These are phyloP conservation scores for Eucalyptus sp. DNA, from an alignment of 345 rosid genomes.

Conservation along the genomic window DNA sequence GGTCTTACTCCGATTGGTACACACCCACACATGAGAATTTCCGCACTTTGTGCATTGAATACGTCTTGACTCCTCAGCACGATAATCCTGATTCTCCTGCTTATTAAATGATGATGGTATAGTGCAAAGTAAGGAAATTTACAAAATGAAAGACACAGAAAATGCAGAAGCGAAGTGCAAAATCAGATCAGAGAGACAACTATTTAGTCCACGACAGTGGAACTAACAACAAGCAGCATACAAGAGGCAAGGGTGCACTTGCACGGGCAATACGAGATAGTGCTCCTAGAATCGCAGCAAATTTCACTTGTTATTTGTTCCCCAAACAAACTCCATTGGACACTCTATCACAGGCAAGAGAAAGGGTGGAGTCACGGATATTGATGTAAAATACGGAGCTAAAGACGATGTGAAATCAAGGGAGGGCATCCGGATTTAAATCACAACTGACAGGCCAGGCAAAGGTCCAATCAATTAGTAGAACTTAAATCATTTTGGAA, in stretches of 20 bases:
- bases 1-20: conserved; percentile 75
- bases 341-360: background rate
- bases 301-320: background rate
- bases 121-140: background rate
- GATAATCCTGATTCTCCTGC: conserved; percentile 52
- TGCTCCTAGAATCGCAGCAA: background rate
- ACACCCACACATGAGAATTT: conserved; percentile 87
- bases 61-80: conserved; percentile 88
- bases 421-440: background rate
- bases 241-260: background rate
- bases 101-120: background rate
- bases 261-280: background rate
- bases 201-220: background rate
- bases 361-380: background rate
- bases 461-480: background rate
- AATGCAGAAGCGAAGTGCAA: background rate
- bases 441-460: background rate
- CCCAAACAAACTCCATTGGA: background rate
- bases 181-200: background rate
- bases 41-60: conserved; percentile 96
- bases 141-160: background rate
- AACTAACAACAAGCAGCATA: background rate
- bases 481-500: background rate
- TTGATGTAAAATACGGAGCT: background rate
- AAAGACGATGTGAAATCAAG: background rate